Percentiles rank a stretch among this genome's conserved stretches.
Conservation (phyloP, 495 filamentous ascomycete species). For the Penicillium salamii region DNA sequence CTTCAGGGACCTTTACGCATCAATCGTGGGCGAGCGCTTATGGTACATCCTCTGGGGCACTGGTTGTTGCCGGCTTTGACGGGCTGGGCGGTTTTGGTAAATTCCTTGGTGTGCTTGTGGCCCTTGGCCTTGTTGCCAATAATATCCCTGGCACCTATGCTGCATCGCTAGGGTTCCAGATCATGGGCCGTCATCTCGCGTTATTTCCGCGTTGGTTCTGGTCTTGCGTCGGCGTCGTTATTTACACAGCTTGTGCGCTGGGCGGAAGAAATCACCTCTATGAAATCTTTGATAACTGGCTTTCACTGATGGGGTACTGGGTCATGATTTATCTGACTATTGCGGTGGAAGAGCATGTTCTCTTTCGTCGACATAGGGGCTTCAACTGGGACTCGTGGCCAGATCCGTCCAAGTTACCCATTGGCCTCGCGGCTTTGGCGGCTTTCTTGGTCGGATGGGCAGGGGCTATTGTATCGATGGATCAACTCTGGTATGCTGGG, state of each 20-base stretch:
- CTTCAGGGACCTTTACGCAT: constrained; percentile 51
- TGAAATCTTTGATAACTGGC: constrained; percentile 57
- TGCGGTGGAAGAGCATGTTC: constrained; percentile 48
- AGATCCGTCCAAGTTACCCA: constrained; percentile 46
- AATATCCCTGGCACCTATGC: constrained; percentile 62
- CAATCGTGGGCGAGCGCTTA: constrained; percentile 51
- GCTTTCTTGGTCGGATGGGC: constrained; percentile 62
- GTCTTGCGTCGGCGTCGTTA: constrained; percentile 47
- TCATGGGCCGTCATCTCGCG: constrained; percentile 45
- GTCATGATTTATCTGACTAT: constrained; percentile 52
- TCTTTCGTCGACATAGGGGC: constrained; percentile 45
- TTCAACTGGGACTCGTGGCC: constrained; percentile 61
- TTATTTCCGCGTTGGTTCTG: constrained; percentile 49
- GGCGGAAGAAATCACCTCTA: constrained; percentile 51
- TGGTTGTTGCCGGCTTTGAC: constrained; percentile 57
- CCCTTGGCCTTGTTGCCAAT: constrained; percentile 63
- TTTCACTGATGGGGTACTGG: constrained; percentile 61
- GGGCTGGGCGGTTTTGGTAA: constrained; percentile 60
- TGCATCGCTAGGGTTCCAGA: constrained; percentile 56
- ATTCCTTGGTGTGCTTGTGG: constrained; percentile 60
- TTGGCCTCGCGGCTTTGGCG: constrained; percentile 55
- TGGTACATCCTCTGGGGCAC: constrained; percentile 53
- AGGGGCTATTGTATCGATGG: constrained; percentile 61
- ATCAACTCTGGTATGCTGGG: constrained; percentile 57
- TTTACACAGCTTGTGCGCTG: constrained; percentile 55